These are phyloP conservation scores for Chrysosphaeria jannelii DNA, from an alignment of 2,329 filamentous ascomycete species.

Conservation along the genomic window DNA sequence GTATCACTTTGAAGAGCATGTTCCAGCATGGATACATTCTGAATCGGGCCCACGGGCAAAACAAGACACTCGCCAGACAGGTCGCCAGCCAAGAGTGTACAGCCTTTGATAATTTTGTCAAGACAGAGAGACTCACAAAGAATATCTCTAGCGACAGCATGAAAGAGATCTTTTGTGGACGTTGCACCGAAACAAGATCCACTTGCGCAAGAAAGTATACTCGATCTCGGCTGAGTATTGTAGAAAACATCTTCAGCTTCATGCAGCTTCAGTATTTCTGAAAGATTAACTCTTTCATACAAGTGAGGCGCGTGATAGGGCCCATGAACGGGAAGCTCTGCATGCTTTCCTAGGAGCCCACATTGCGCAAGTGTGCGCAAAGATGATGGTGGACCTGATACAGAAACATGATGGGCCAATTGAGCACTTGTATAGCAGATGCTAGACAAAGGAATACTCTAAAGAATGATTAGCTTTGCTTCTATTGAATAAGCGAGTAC, in stretches of 20 bases:
- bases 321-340: slow-evolving; percentile 21
- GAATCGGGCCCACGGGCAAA: slow-evolving; percentile 19
- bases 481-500: too few species aligned
- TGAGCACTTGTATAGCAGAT: too few species aligned
- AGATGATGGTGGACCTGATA: slow-evolving; percentile 22
- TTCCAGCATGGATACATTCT: slow-evolving; percentile 16
- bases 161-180: slow-evolving; percentile 13
- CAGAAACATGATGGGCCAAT: too few species aligned
- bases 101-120: slow-evolving; percentile 16
- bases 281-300: slow-evolving; percentile 14
- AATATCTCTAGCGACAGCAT: slow-evolving; percentile 16
- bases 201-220: slow-evolving; percentile 19
- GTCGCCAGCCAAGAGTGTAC: slow-evolving; percentile 12
- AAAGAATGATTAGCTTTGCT: background rate
- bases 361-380: slow-evolving; percentile 13
- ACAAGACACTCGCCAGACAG: slow-evolving; percentile 13
- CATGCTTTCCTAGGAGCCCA: slow-evolving; percentile 12
- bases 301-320: slow-evolving; percentile 26
- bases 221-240: slow-evolving; percentile 14
- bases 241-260: slow-evolving; percentile 13
- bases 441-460: too few species aligned
- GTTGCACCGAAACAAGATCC: slow-evolving; percentile 13
- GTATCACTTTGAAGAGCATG: slow-evolving; percentile 14
- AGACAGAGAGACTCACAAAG: slow-evolving; percentile 18
- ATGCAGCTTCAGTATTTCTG: slow-evolving; percentile 15